These are phyloP conservation scores for Larix sibirica DNA, from an alignment of 83 land plant species.

Conservation along the genomic window DNA sequence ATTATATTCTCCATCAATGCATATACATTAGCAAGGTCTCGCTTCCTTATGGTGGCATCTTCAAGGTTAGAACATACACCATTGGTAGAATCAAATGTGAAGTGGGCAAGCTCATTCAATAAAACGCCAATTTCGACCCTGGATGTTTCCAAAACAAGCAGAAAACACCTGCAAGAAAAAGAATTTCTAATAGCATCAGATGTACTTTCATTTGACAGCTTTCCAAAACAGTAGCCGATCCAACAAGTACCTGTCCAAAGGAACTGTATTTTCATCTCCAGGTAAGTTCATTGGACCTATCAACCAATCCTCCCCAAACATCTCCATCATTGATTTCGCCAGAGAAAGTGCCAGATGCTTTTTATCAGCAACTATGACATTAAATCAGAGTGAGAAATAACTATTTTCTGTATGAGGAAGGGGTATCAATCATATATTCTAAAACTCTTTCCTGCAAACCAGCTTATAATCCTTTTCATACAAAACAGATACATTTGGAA, in stretches of 20 bases:
- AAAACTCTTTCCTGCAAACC: neutral
- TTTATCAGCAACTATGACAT: slow-evolving; percentile 44
- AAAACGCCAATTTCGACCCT: slow-evolving; percentile 72
- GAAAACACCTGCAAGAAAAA: slow-evolving; percentile 43
- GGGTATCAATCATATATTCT: neutral
- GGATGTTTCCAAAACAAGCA: slow-evolving; percentile 64
- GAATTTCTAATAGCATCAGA: neutral
- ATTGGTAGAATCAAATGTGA: slow-evolving; percentile 56
- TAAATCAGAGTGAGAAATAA: neutral
- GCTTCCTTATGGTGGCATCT: slow-evolving; percentile 27
- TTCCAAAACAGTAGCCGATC: neutral
- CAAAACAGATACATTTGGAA: neutral
- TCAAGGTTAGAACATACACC: slow-evolving; percentile 25
- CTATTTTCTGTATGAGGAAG: neutral
- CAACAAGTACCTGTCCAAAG: slow-evolving; percentile 51
- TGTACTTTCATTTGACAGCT: neutral
- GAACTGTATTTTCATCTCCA: slow-evolving; percentile 29
- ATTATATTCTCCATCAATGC: slow-evolving; percentile 66
- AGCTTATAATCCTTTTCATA: neutral
- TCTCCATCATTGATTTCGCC: slow-evolving; percentile 58
- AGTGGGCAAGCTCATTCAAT: slow-evolving; percentile 61
- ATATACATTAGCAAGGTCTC: slow-evolving; percentile 41
- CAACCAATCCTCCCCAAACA: slow-evolving; percentile 63
- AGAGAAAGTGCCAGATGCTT: slow-evolving; percentile 61
- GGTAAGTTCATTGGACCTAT: slow-evolving; percentile 31